phyloP scores from a whole-genome alignment of 2,329 filamentous ascomycete species.

The Canariomyces notabilis region DNA sequence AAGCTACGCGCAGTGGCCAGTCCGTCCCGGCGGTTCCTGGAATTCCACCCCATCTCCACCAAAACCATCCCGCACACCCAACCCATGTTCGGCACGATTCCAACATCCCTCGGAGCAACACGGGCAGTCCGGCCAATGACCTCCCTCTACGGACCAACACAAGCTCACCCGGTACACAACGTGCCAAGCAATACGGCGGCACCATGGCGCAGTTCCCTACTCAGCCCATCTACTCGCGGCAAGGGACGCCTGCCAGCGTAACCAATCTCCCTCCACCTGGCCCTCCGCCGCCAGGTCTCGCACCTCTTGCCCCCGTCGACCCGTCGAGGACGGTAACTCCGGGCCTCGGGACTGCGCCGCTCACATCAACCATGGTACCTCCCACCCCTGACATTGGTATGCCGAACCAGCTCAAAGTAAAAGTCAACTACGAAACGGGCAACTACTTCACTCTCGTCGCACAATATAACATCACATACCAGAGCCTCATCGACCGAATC shows the following conservation, averaged over 20 bases:
- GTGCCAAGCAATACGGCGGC: slow-evolving; percentile 45
- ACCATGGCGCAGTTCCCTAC: slow-evolving; percentile 53
- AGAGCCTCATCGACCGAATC: slow-evolving; percentile 89
- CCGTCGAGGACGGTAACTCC: slow-evolving; percentile 32
- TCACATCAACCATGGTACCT: slow-evolving; percentile 16
- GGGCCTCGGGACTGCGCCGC: slow-evolving; percentile 34
- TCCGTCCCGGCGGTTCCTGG: slow-evolving; percentile 65
- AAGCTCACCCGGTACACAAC: slow-evolving; percentile 64
- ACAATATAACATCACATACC: slow-evolving; percentile 89
- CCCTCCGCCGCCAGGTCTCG: slow-evolving; percentile 29
- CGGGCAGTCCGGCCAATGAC: slow-evolving; percentile 68
- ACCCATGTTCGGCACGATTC: slow-evolving; percentile 50
- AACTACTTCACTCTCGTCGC: slow-evolving; percentile 96
- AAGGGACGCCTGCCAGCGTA: slow-evolving; percentile 34
- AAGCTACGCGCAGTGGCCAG: slow-evolving; percentile 50
- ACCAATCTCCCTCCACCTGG: slow-evolving; percentile 29
- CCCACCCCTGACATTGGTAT: slow-evolving; percentile 48
- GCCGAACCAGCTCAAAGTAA: slow-evolving; percentile 84
- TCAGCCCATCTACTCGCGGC: slow-evolving; percentile 49
- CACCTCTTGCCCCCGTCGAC: slow-evolving; percentile 33
- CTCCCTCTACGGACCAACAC: slow-evolving; percentile 64
- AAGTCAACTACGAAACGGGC: slow-evolving; percentile 79
- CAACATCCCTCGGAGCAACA: slow-evolving; percentile 71
- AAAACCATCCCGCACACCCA: slow-evolving; percentile 55
- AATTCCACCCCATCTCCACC: slow-evolving; percentile 67